Evolutionary conservation across 2,329 filamentous ascomycete genomes (phyloP), one percentile per base, ranked within the genome.

Genomic region (Exophiala alcalophila): DNA sequence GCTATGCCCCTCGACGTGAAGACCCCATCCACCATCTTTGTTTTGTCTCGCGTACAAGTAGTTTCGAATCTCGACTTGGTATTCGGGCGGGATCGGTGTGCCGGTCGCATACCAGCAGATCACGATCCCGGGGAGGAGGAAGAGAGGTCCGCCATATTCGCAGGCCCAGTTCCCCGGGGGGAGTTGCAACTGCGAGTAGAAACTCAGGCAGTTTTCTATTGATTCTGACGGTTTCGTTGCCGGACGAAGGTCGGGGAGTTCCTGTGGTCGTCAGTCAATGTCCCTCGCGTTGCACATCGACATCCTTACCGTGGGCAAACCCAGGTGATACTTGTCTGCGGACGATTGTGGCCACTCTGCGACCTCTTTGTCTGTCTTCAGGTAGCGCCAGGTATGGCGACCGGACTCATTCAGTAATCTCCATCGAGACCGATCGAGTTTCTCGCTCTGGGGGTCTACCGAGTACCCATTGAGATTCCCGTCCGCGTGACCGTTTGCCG

Each of bases 71-170:
- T 95, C 92, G 30, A 81, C 87, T 15, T 83, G 82, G 62, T 89
- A 83, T 45, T 85, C 80, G 49, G 80, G 78, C 1, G 89, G 82
- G 44, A 98, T 86, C 3, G 85, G 84, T 38, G 88, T 95, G 61
- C 90, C 81, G 50, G 90, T 97, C 38, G 84, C 84, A 62, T 94
- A 90, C 81, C 87, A 94, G 19, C 85, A 77, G 55, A 94, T 80
- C 49, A 96, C 80, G 15, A 95, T 64, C 30, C 91, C 87, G 0
- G 91, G 88, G 1, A 97, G 73, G 26, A 97, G 77, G 61, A 98
- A 98, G 86, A 96, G 91, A 3, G 92, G 92, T 0, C 92, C 92
- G 40, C 92, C 92, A 68, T 98, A 98, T 64, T 98, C 92, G 69
- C 91, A 97, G 4, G 76, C 92, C 92, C 92, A 98, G 60, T 96